Evolutionary conservation across 176 grass and related monocot species (phyloP).

Genomic region (Cymbopogon citratus): DNA sequence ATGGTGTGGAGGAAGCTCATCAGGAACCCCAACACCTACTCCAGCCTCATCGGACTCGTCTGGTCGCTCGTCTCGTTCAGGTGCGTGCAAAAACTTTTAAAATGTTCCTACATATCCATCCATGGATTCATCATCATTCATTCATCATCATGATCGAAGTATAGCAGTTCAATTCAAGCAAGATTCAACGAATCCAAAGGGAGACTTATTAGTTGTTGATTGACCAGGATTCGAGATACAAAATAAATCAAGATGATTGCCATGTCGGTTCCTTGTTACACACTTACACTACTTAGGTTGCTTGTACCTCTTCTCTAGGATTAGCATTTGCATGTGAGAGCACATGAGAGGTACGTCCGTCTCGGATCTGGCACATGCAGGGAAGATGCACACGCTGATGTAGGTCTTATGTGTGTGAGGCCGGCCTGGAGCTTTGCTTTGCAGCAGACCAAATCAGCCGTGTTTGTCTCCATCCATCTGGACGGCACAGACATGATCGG

Average conservation of each 20-base stretch:
- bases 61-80: conserved; percentile 96
- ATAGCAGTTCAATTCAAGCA: neutral
- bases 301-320: conserved; percentile 28
- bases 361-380: conserved; percentile 40
- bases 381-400: conserved; percentile 18
- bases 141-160: neutral
- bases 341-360: conserved; percentile 65
- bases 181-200: neutral
- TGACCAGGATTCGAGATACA: conserved; percentile 10
- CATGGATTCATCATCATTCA: neutral
- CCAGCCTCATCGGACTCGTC: conserved; percentile 84
- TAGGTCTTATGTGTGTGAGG: conserved; percentile 27
- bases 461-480: conserved; percentile 31
- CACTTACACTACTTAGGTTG: conserved; percentile 31
- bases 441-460: conserved; percentile 41
- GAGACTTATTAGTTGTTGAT: neutral
- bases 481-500: conserved; percentile 5
- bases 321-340: conserved; percentile 47
- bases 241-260: conserved; percentile 19
- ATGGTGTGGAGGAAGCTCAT: conserved; percentile 99
- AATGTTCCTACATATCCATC: no score
- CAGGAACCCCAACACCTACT: conserved; percentile 98
- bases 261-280: neutral
- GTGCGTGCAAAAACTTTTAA: neutral
- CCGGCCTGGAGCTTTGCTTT: conserved; percentile 28